Conservation (phyloP, 2,329 filamentous ascomycete genomes). For the Basipetospora sp. region DNA sequence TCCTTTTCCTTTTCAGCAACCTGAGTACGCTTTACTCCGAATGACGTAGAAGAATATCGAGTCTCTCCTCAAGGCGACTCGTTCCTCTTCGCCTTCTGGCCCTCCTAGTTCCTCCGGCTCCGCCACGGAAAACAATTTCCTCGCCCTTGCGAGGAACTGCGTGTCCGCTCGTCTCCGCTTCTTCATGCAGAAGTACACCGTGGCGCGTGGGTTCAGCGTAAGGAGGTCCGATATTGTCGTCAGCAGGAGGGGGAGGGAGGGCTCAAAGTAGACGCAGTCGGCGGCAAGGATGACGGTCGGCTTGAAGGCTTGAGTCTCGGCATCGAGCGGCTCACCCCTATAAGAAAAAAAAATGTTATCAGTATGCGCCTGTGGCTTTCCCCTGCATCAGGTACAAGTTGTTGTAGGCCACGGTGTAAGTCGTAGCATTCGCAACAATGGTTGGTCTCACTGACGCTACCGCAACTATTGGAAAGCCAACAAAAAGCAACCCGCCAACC, state of each 20-base stretch:
- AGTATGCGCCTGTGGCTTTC: too few relatives aligned
- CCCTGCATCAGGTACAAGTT: slow-evolving; percentile 1
- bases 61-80: slow-evolving; percentile 40
- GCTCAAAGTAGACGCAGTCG: slow-evolving; percentile 95
- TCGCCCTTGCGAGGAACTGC: slow-evolving; percentile 58
- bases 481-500: too few relatives aligned
- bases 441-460: background rate
- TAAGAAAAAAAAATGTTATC: slow-evolving; percentile 9
- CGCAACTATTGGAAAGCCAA: too few relatives aligned
- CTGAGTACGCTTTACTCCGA: slow-evolving; percentile 27
- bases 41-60: slow-evolving; percentile 48
- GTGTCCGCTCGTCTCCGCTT: slow-evolving; percentile 69
- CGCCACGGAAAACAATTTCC: slow-evolving; percentile 48
- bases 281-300: slow-evolving; percentile 82
- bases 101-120: slow-evolving; percentile 40
- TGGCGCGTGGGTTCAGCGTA: slow-evolving; percentile 50
- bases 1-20: too few relatives aligned
- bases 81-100: slow-evolving; percentile 52
- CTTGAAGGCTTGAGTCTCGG: slow-evolving; percentile 35
- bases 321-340: slow-evolving; percentile 44
- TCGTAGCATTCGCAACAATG: background rate
- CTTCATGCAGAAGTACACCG: slow-evolving; percentile 82
- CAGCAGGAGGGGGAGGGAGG: slow-evolving; percentile 77
- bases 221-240: slow-evolving; percentile 63
- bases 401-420: background rate